phyloP scores from a whole-genome alignment of 1,284 basidiomycete genomes.

The Heterobasidion irregulare region DNA sequence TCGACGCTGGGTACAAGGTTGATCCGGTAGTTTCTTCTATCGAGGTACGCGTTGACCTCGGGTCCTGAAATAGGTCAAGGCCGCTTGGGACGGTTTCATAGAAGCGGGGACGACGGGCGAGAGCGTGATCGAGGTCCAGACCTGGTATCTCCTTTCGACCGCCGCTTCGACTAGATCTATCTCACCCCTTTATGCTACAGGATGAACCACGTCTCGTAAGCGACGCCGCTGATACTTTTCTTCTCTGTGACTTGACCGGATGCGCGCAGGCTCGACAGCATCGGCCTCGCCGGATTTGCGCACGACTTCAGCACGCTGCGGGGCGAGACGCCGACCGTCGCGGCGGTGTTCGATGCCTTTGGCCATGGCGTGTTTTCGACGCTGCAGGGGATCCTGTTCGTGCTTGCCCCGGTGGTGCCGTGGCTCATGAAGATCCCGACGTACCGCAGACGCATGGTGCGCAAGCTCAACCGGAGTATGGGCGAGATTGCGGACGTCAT shows the following conservation, averaged over 20 bases:
- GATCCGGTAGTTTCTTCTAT: not conserved
- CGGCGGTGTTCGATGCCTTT: not conserved
- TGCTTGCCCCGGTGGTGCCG: not conserved
- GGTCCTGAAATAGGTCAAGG: not conserved
- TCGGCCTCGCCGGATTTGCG: constrained; percentile 37
- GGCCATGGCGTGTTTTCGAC: not conserved
- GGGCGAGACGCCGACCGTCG: not conserved
- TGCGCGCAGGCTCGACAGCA: constrained; percentile 40
- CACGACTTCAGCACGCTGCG: not conserved
- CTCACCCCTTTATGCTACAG: not conserved
- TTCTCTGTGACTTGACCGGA: not conserved
- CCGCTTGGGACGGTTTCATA: not conserved
- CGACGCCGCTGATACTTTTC: not conserved
- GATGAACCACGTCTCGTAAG: constrained; percentile 1
- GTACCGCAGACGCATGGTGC: not conserved
- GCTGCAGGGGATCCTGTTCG: not conserved
- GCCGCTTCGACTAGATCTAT: too few species aligned
- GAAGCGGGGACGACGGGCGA: not conserved
- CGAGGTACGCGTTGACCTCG: too few species aligned
- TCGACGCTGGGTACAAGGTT: constrained; percentile 43
- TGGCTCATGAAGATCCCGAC: not conserved
- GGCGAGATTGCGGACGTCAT: constrained; percentile 37
- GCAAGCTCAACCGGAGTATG: constrained; percentile 28
- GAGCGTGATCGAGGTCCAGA: not conserved
- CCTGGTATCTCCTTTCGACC: not conserved